Percentiles rank a stretch among this genome's conserved stretches.
Evolutionary conservation across 148 eudicot species (phyloP).

Genomic region (Rhododendron vialii): DNA sequence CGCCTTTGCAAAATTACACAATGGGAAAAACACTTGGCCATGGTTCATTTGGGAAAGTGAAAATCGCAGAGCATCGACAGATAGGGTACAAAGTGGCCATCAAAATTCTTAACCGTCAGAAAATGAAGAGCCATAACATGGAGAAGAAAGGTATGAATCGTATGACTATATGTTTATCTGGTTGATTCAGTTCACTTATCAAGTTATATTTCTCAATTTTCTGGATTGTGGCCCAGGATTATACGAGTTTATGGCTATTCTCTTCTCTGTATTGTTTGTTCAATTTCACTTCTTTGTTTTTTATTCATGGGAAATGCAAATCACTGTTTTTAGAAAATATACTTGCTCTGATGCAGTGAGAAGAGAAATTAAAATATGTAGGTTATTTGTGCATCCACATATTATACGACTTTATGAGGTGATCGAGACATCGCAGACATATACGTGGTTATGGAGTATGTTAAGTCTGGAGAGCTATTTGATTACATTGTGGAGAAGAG

Average conservation of each 20-base stretch:
- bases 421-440: constrained; percentile 33
- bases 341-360: constrained; percentile 29
- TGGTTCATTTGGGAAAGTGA: too few species aligned
- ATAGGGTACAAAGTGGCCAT: too few species aligned
- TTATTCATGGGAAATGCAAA: background rate
- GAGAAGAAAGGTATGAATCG: constrained; percentile 29
- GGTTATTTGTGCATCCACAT: constrained; percentile 40
- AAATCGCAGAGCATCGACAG: too few species aligned
- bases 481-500: constrained; percentile 42
- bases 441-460: constrained; percentile 39
- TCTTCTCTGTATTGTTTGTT: background rate
- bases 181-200: background rate
- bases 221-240: background rate
- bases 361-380: constrained; percentile 37
- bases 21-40: constrained; percentile 11
- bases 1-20: constrained; percentile 23
- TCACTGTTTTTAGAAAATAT: background rate
- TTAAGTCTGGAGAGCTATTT: constrained; percentile 34
- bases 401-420: constrained; percentile 38
- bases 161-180: background rate
- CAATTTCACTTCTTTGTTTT: background rate
- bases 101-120: too few species aligned
- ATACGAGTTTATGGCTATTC: background rate
- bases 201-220: background rate
- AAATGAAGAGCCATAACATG: constrained; percentile 29